Percentiles rank a stretch among this genome's conserved stretches.
Conservation (phyloP, 2,329 filamentous ascomycete species). For the Trichoderma cornu-damae region DNA sequence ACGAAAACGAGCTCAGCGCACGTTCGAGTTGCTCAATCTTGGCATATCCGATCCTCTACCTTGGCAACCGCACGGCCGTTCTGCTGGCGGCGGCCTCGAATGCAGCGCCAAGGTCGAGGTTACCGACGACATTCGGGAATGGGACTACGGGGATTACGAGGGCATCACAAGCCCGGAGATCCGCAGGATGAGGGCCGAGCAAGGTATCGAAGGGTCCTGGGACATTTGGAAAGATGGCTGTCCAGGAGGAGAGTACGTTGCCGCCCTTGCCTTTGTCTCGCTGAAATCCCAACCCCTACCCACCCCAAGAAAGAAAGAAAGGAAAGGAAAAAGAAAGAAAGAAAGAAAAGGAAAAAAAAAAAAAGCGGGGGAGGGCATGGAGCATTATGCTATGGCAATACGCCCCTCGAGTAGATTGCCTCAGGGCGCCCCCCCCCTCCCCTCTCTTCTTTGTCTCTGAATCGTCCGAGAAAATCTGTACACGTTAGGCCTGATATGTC, state of each 20-base stretch:
- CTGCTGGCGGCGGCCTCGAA: conserved; percentile 35
- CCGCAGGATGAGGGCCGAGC: conserved; percentile 48
- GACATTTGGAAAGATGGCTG: conserved; percentile 91
- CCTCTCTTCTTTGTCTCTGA: conserved; percentile 3
- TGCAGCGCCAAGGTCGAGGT: conserved; percentile 60
- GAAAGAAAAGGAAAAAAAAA: too few relatives aligned
- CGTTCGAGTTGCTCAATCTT: conserved; percentile 81
- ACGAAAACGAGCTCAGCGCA: conserved; percentile 75
- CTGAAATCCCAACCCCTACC: not conserved
- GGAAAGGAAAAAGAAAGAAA: too few relatives aligned
- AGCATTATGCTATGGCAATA: not conserved
- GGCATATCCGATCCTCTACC: conserved; percentile 64
- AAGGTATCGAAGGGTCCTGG: conserved; percentile 59
- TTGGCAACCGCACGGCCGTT: conserved; percentile 53
- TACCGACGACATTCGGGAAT: conserved; percentile 70
- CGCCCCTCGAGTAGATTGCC: not conserved
- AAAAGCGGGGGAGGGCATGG: too few relatives aligned
- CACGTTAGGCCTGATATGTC: not conserved
- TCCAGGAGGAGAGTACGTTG: conserved; percentile 72
- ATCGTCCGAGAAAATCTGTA: conserved; percentile 3
- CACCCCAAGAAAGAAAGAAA: too few relatives aligned
- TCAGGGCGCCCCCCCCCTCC: too few relatives aligned
- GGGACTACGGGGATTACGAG: conserved; percentile 87
- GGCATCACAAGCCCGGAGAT: conserved; percentile 71
- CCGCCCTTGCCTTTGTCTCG: not conserved